Evolutionary conservation across 805 yeast species (phyloP).

Genomic region (Dipodascus albidus): DNA sequence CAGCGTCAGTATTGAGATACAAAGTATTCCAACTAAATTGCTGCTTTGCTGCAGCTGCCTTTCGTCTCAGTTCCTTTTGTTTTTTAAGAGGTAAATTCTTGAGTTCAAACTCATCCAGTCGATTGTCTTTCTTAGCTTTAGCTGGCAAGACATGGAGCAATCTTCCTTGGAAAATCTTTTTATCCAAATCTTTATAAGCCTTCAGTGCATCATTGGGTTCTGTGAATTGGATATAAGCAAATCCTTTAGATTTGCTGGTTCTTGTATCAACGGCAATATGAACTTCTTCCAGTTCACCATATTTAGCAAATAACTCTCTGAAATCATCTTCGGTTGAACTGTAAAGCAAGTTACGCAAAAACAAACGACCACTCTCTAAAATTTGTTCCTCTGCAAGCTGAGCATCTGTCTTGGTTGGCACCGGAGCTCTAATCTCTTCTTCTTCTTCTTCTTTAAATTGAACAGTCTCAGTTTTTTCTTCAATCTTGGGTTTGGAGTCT

Average conservation of each 20-base stretch:
- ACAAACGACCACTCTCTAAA: constrained; percentile 67
- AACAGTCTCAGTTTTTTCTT: constrained; percentile 7
- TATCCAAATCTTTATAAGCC: constrained; percentile 69
- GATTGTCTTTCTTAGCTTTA: constrained; percentile 68
- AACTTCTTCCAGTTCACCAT: constrained; percentile 73
- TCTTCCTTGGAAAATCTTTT: constrained; percentile 88
- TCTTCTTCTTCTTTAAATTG: constrained; percentile 41
- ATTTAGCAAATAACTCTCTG: constrained; percentile 46
- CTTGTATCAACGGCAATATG: constrained; percentile 87
- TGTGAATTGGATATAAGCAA: constrained; percentile 72
- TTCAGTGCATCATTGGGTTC: constrained; percentile 58
- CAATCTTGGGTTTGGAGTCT: constrained; percentile 8
- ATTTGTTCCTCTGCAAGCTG: constrained; percentile 40
- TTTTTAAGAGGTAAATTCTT: constrained; percentile 87
- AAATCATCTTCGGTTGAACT: constrained; percentile 74
- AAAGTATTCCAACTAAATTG: constrained; percentile 95
- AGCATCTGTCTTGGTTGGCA: constrained; percentile 18
- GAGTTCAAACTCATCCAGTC: constrained; percentile 81
- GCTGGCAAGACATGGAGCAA: constrained; percentile 83
- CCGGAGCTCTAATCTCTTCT: constrained; percentile 10
- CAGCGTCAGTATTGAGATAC: constrained; percentile 84
- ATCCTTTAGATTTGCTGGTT: constrained; percentile 86
- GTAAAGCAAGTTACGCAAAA: constrained; percentile 77
- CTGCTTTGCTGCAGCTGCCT: constrained; percentile 71
- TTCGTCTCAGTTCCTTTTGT: constrained; percentile 74